Percentiles rank a stretch among this genome's conserved stretches.
Evolutionary conservation across 73 alveolate species (phyloP).

Genomic region (Paramecium primaurelia): DNA sequence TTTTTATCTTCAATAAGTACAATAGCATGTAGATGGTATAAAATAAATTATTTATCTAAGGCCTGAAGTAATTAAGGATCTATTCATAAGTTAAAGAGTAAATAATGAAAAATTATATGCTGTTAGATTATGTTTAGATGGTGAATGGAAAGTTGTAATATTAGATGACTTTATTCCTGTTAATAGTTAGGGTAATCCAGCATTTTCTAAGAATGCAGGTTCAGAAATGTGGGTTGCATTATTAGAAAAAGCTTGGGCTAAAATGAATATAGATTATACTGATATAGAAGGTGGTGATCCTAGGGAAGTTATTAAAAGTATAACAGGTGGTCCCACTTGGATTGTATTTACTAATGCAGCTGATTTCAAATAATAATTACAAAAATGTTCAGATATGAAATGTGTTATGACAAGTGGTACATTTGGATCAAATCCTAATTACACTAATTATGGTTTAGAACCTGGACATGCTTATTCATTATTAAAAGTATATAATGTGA

Average conservation of each 20-base stretch:
- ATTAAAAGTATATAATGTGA: neutral
- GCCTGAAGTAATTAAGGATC: slow-evolving; percentile 66
- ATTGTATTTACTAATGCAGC: slow-evolving; percentile 72
- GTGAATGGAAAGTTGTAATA: slow-evolving; percentile 73
- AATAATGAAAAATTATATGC: slow-evolving; percentile 84
- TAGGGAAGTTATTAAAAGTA: slow-evolving; percentile 81
- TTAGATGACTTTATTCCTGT: slow-evolving; percentile 95
- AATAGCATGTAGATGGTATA: slow-evolving; percentile 73
- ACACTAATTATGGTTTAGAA: slow-evolving; percentile 74
- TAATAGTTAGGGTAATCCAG: slow-evolving; percentile 65
- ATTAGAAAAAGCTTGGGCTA: slow-evolving; percentile 99
- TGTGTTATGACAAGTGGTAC: slow-evolving; percentile 82
- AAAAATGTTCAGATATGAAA: slow-evolving; percentile 73
- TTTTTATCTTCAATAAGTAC: slow-evolving; percentile 87
- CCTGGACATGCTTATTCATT: slow-evolving; percentile 64
- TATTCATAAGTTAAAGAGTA: slow-evolving; percentile 70
- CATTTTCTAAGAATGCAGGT: slow-evolving; percentile 85
- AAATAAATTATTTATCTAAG: slow-evolving; percentile 59
- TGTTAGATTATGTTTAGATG: slow-evolving; percentile 82
- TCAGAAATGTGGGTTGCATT: slow-evolving; percentile 96
- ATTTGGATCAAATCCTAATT: slow-evolving; percentile 54
- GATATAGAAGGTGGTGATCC: slow-evolving; percentile 86
- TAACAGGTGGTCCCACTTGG: slow-evolving; percentile 93
- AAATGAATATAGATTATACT: slow-evolving; percentile 89
- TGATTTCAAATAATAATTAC: slow-evolving; percentile 73